Evolutionary conservation across 2,329 filamentous ascomycete species (phyloP).

Genomic region (Raffaelea arxii): DNA sequence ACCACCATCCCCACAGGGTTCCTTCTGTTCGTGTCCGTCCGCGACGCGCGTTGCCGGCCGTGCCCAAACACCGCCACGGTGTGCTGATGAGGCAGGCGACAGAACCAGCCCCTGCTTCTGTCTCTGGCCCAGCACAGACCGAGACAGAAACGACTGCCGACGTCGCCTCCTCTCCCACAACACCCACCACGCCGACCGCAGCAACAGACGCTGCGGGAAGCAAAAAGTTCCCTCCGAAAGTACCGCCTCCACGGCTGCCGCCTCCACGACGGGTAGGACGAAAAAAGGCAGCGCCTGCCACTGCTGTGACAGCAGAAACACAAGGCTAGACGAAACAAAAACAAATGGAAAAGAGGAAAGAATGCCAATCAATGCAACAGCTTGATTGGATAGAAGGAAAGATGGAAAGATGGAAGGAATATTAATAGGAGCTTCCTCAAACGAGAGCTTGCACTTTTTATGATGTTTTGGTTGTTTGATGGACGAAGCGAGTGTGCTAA

Average conservation of each 20-base stretch:
- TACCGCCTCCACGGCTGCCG: slow-evolving; percentile 14
- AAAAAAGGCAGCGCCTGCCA: slow-evolving; percentile 11
- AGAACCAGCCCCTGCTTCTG: slow-evolving; percentile 2
- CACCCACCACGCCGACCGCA: not conserved
- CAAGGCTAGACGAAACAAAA: not conserved
- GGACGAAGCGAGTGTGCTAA: not conserved
- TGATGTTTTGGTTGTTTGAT: not conserved
- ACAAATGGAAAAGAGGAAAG: no score
- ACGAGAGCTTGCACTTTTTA: no score
- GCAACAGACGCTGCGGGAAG: not conserved
- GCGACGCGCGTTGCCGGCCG: slow-evolving; percentile 38
- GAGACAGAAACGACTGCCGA: slow-evolving; percentile 5
- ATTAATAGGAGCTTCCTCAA: no score
- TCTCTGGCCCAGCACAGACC: slow-evolving; percentile 2
- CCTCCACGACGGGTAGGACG: slow-evolving; percentile 10
- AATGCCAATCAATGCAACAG: no score
- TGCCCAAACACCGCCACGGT: slow-evolving; percentile 48
- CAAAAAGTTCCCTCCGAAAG: slow-evolving; percentile 16
- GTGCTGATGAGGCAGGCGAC: slow-evolving; percentile 26
- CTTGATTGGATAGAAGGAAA: no score
- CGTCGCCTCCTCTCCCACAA: not conserved
- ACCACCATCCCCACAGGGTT: slow-evolving; percentile 3
- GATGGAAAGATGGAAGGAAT: no score
- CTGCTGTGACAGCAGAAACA: no score
- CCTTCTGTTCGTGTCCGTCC: no score